Evolutionary conservation across 176 grass and related monocot genomes (phyloP), one percentile per base, ranked within the genome.

Genomic region (Avena atlantica): DNA sequence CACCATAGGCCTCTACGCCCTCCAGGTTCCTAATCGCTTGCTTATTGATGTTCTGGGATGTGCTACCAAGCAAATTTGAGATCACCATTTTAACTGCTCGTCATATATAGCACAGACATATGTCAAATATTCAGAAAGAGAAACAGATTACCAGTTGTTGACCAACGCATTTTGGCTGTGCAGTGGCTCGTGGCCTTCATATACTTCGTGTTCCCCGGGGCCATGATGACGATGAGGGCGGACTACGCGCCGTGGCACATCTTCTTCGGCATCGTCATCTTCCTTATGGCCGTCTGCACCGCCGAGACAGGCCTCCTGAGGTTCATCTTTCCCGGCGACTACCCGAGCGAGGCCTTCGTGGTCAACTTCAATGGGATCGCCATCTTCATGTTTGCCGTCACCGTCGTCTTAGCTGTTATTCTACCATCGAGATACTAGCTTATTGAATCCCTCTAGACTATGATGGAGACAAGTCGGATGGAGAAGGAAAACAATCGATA

Each of bases 171-270:
- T 16, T n/a, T 14, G 74, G 37, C 2, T 59, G 17, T 62, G 62
- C 23, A 89, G 91, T 89, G 91, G 91, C 52, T 89, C 44, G 75
- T 84, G 57, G 91, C 80, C 12, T 92, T 92, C 4, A 74, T 86
- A 9, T 89, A 81, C 75, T 92, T 92, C 7, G 58, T 87, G n/a
- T 92, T 92, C 75, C 90, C 87, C 0, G 79, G 80, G 2, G 78
- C 84, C 2, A 19, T 84, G 76, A 87, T 89, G 87, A 92, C 84
- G 0, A 92, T 83, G 87, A 92, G 91, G 76, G 91, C 87, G 0
- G 79, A 92, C 68, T 92, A 92, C 50, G 84, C 75, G 9, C 91
- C 87, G 3, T 89, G 91, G 91, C 91, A 92, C 75, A 84, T 89
- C 59, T 92, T 92, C 75, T 89, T 89, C 10, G 87, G 87, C 58